Base-by-base conservation (phyloP, 129 eudicot genomes). In the Kitagawia praeruptora region DNA sequence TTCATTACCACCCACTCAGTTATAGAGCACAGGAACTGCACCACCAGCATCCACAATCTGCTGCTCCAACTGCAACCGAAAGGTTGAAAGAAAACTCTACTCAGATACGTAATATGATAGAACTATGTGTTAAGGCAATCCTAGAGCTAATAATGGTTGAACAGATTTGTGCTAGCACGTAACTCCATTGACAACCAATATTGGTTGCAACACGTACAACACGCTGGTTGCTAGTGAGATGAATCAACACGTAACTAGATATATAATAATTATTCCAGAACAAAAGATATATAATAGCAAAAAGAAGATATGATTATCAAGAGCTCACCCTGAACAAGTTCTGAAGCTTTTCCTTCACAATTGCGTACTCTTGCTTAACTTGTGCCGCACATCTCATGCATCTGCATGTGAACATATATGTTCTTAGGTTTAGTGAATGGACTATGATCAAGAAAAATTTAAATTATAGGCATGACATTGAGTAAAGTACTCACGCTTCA, bases 11-110 rank as follows among this genome's bases (percentile, higher is more conserved):
- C 51, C 21, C 21, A 28, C 25, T 8, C 47, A 44, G 12, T 44
- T 9, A 44, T 44, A 82, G 78, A 91, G 70, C 71, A 82, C 70
- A n/a, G 95, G 95, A 81, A 86, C 84, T 64, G 84, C 76, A 73
- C 95, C 97, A 27, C 97, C 97, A 66, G 97, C 97, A 38, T 85
- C 87, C 81, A 88, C 74, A 80, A 92, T 88, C 81, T 92, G 93
- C 79, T 81, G 89, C 91, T 92, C 95, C 89, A 92, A 76, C 97
- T 89, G 88, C 86, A 84, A 47, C 28, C 53, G 45, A 78, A 38
- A 38, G 39, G 6, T 10, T 1, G 58, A 46, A 45, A 19, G 19
- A 39, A 48, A 58, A 74, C 39, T 45, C 16, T 19, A 12, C 4
- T 71, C 41, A 38, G 56, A 40, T 16, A 4, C 56, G 13, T 27